These are phyloP conservation scores for Starmera pachycereana DNA, from an alignment of 805 yeast species.

Conservation along the genomic window DNA sequence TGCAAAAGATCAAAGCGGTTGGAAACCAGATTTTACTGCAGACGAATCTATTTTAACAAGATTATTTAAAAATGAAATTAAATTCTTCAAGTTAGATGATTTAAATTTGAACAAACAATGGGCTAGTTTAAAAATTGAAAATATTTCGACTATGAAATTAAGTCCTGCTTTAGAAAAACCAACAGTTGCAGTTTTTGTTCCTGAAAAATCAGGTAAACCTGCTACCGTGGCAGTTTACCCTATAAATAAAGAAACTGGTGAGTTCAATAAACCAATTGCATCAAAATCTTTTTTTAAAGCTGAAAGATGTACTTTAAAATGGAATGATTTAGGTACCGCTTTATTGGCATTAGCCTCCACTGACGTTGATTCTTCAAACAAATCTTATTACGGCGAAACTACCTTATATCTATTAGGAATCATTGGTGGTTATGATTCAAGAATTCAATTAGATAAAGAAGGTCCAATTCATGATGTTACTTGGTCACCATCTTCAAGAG, in stretches of 20 bases:
- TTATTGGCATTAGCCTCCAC: slow-evolving; percentile 88
- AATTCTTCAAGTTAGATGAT: slow-evolving; percentile 49
- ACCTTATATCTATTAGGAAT: slow-evolving; percentile 84
- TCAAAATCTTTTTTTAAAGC: slow-evolving; percentile 91
- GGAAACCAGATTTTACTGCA: slow-evolving; percentile 85
- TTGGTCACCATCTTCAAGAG: slow-evolving; percentile 95
- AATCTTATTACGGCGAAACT: slow-evolving; percentile 95
- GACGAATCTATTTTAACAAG: slow-evolving; percentile 69
- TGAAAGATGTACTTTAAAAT: slow-evolving; percentile 80
- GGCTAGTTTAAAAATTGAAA: slow-evolving; percentile 45
- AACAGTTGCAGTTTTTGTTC: slow-evolving; percentile 81
- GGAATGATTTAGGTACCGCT: slow-evolving; percentile 95
- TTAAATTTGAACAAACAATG: slow-evolving; percentile 41
- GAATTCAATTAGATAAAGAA: slow-evolving; percentile 79
- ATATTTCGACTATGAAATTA: slow-evolving; percentile 50
- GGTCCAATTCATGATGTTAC: slow-evolving; percentile 97
- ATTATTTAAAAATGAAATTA: slow-evolving; percentile 49
- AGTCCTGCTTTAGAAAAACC: slow-evolving; percentile 82
- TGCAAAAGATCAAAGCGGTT: slow-evolving; percentile 76
- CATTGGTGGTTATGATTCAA: slow-evolving; percentile 83
- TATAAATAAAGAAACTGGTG: slow-evolving; percentile 39
- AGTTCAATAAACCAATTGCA: slow-evolving; percentile 56
- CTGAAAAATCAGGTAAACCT: slow-evolving; percentile 82
- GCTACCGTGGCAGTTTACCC: slow-evolving; percentile 80
- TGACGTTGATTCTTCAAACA: slow-evolving; percentile 88